phyloP scores from a whole-genome alignment of 148 eudicot genomes.

The Chenopodium suecicum region DNA sequence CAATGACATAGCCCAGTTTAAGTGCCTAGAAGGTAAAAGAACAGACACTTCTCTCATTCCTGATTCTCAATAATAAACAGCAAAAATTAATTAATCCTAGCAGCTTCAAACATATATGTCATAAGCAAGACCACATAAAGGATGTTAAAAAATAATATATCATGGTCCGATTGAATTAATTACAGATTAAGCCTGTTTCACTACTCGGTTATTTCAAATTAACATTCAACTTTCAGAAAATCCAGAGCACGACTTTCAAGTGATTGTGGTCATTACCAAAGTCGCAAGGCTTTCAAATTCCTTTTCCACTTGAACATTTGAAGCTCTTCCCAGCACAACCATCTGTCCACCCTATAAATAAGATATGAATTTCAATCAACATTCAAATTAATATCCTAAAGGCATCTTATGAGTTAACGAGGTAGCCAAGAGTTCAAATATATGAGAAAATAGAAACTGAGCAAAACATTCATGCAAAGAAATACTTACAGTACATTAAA shows the following conservation, averaged over 20 bases:
- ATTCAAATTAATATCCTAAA: neutral
- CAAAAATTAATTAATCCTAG: neutral
- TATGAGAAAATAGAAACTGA: neutral
- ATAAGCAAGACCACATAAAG: no score
- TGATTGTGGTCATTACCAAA: slow-evolving; percentile 40
- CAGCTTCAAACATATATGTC: neutral
- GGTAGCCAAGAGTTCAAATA: neutral
- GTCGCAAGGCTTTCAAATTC: slow-evolving; percentile 73
- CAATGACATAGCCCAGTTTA: neutral
- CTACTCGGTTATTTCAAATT: neutral
- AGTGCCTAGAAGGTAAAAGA: neutral
- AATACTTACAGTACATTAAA: neutral
- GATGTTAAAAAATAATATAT: no score
- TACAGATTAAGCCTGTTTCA: neutral
- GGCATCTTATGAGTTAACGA: neutral
- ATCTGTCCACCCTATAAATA: slow-evolving; percentile 73
- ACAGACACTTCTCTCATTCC: neutral
- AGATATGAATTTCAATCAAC: slow-evolving; percentile 1
- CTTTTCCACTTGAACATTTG: slow-evolving; percentile 54
- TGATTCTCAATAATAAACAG: neutral
- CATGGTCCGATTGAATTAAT: neutral
- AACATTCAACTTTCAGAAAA: neutral
- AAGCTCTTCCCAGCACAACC: slow-evolving; percentile 65
- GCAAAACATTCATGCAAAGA: neutral
- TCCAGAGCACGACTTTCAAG: slow-evolving; percentile 3